phyloP scores from a whole-genome alignment of 352 stramenopile species.

The Phytophthora multivora region DNA sequence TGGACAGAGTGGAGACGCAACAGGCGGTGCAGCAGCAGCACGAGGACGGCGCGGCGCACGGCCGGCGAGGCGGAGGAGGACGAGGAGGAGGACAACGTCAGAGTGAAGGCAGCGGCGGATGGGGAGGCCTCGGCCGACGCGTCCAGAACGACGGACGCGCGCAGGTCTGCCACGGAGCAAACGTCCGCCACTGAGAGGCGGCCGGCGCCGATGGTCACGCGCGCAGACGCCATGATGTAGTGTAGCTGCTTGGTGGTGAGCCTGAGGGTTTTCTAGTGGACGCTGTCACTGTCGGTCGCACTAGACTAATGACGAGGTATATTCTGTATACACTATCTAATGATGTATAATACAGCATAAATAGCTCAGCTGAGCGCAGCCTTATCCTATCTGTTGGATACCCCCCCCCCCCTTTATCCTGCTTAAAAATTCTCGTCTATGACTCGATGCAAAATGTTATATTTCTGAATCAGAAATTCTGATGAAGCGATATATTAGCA shows the following conservation, averaged over 20 bases:
- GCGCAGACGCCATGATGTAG: constrained; percentile 39
- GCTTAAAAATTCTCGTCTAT: too few species aligned
- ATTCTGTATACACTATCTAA: too few species aligned
- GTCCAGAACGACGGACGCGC: constrained; percentile 49
- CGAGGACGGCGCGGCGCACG: constrained; percentile 38
- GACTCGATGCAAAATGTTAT: too few species aligned
- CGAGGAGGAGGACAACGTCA: constrained; percentile 5
- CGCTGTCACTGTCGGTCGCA: too few species aligned
- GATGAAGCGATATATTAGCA: too few species aligned
- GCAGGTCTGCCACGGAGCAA: constrained; percentile 58
- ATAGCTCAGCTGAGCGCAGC: too few species aligned
- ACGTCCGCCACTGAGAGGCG: constrained; percentile 69
- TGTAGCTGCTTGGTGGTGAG: constrained; percentile 7
- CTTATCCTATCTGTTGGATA: too few species aligned
- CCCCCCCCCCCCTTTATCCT: too few species aligned
- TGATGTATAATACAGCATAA: too few species aligned
- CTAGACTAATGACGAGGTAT: too few species aligned
- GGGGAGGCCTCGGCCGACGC: constrained; percentile 13
- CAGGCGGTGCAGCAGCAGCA: constrained; percentile 52
- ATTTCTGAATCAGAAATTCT: too few species aligned
- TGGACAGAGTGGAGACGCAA: constrained; percentile 42
- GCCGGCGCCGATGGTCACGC: constrained; percentile 57
- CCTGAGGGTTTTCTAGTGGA: neutral
- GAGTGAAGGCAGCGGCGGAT: constrained; percentile 11
- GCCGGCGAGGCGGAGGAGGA: constrained; percentile 10